phyloP scores from a whole-genome alignment of 2,329 filamentous ascomycete genomes.

The Alternaria sp. region DNA sequence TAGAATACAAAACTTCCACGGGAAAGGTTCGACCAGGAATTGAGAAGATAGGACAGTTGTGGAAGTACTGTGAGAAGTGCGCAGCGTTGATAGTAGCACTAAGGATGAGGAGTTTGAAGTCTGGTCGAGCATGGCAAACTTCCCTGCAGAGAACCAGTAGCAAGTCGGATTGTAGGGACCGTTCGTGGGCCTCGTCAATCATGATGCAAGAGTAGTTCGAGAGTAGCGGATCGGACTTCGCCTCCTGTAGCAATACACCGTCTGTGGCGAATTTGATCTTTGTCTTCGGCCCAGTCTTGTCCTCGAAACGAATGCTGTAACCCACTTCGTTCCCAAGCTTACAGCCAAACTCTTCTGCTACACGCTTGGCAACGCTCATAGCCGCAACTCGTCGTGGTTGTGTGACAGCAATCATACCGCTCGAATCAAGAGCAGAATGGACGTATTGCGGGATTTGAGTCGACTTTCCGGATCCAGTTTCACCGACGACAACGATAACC shows the following conservation, averaged over 20 bases:
- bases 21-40: conserved; percentile 33
- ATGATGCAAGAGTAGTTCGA: conserved; percentile 86
- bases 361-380: conserved; percentile 96
- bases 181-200: conserved; percentile 97
- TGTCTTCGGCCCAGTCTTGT: conserved; percentile 84
- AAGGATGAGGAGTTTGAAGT: conserved; percentile 83
- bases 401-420: conserved; percentile 85
- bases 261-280: conserved; percentile 97
- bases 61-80: conserved; percentile 71
- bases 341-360: conserved; percentile 91
- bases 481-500: conserved; percentile 88
- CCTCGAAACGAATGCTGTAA: conserved; percentile 94
- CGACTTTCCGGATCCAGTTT: conserved; percentile 95
- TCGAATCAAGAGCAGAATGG: conserved; percentile 27
- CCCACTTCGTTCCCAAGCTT: conserved; percentile 92
- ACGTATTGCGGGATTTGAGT: conserved; percentile 90
- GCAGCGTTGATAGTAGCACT: not conserved
- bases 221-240: conserved; percentile 88
- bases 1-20: not conserved
- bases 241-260: conserved; percentile 81
- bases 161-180: conserved; percentile 83
- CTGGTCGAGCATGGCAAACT: conserved; percentile 79
- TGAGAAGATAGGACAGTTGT: conserved; percentile 92
- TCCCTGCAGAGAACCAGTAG: conserved; percentile 89
- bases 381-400: conserved; percentile 95